Conservation (phyloP, 2,329 filamentous ascomycete species). For the Hypomyces perniciosus region DNA sequence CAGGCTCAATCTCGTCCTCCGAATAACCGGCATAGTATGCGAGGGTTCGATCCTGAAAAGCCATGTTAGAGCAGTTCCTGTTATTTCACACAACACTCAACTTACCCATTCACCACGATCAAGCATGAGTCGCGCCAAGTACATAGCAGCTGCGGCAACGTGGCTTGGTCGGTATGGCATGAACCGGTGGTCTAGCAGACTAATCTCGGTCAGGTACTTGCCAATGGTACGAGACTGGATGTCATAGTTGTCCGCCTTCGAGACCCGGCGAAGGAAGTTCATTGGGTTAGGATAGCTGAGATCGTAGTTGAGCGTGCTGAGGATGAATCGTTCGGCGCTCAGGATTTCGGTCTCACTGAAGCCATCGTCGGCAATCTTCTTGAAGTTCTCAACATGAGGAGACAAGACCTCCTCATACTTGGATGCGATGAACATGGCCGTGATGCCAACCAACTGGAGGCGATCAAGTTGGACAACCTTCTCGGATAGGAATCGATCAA, state of each 20-base stretch:
- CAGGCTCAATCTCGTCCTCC: slow-evolving; percentile 87
- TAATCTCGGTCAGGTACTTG: slow-evolving; percentile 98
- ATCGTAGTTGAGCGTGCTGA: slow-evolving; percentile 88
- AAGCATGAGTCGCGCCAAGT: slow-evolving; percentile 82
- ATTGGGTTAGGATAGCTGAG: slow-evolving; percentile 98
- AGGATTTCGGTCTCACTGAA: slow-evolving; percentile 94
- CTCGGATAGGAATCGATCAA: slow-evolving; percentile 91
- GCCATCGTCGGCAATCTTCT: slow-evolving; percentile 91
- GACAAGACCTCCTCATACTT: slow-evolving; percentile 99
- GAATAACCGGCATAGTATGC: slow-evolving; percentile 89
- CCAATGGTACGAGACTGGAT: slow-evolving; percentile 94
- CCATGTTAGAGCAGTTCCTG: neutral
- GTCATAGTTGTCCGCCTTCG: slow-evolving; percentile 98
- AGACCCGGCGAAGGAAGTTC: slow-evolving; percentile 98
- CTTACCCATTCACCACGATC: slow-evolving; percentile 87
- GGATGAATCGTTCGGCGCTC: slow-evolving; percentile 91
- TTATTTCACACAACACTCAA: slow-evolving; percentile 15
- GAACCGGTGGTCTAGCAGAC: slow-evolving; percentile 89
- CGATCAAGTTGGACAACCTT: slow-evolving; percentile 96
- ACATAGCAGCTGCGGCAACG: slow-evolving; percentile 90
- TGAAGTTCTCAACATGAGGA: slow-evolving; percentile 94
- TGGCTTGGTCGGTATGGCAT: slow-evolving; percentile 85
- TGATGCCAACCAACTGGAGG: slow-evolving; percentile 92
- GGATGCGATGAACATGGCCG: slow-evolving; percentile 98
- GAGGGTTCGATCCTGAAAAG: slow-evolving; percentile 71